Base-by-base conservation (phyloP, 1,284 basidiomycete genomes). In the Waitea zeae region DNA sequence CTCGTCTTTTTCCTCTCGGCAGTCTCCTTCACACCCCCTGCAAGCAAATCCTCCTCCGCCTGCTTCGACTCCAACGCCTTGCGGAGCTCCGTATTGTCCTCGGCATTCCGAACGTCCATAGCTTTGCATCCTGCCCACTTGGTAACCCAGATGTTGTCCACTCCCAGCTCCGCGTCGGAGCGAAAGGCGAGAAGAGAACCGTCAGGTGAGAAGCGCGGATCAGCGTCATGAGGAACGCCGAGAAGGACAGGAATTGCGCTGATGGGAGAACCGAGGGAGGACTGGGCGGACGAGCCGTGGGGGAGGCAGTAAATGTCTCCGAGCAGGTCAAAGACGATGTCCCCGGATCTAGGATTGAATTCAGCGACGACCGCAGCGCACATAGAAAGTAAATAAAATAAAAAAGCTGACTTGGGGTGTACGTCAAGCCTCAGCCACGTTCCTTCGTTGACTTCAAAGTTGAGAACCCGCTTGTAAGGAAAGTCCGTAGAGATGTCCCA, bases 401-500 rank as follows among this genome's bases (percentile, higher is more conserved):
- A n/a, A n/a, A n/a, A n/a, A n/a, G n/a, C n/a, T n/a, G n/a, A n/a
- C 38, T 53, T 53, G 5, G 74, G 72, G 42, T 77, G 68, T 2
- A 79, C 73, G 45, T 80, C 76, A 20, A 80, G 62, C 11, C 76
- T 62, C 34, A 80, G 52, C 75, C 75, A 80, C 20, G 76, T 80
- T 6, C 77, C 77, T 44, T 79, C 73, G 22, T 61, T 56, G 13
- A 79, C 76, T 35, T 77, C 67, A 47, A 73, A 80, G 38, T 67
- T 61, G n/a, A 78, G 54, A 15, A 52, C 53, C 18, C 76, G 68
- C 1, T 74, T 70, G 50, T 69, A 67, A n/a, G 65, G 59, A 45
- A 68, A 78, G 52, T 79, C 70, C n/a, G 74, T 78, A 13, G 77
- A 79, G 39, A 81, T 80, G 45, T 81, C 77, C 76, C 77, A 81